A percentile compares a stretch with the other conserved stretches of the same genome.
These are phyloP conservation scores for Talaromyces liani DNA, from an alignment of 495 filamentous ascomycete genomes.

Conservation along the genomic window DNA sequence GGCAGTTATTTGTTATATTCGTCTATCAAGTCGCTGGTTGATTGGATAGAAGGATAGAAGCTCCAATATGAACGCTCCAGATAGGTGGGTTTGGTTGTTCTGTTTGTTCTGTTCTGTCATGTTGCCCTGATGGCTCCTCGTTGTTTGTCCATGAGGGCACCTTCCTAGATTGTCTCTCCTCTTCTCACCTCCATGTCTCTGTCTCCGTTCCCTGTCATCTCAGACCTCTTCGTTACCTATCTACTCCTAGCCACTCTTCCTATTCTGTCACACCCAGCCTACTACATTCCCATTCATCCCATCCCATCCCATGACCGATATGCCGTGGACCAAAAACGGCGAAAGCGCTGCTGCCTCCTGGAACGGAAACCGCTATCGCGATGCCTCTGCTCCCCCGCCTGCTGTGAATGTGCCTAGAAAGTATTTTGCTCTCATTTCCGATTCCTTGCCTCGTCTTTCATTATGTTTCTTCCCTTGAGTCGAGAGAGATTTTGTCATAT, in stretches of 20 bases:
- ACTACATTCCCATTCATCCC: background rate
- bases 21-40: background rate
- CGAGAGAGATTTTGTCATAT: constrained; percentile 11
- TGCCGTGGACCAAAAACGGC: constrained; percentile 6
- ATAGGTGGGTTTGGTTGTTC: constrained; percentile 40
- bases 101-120: constrained; percentile 1
- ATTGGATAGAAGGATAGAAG: background rate
- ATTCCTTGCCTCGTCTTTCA: background rate
- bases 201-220: background rate
- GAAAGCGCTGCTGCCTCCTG: background rate
- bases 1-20: background rate
- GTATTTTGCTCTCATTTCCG: constrained; percentile 6
- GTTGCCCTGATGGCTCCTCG: background rate
- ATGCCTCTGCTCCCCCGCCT: constrained; percentile 7
- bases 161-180: background rate
- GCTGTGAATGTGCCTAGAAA: constrained; percentile 6
- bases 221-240: background rate
- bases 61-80: constrained; percentile 63
- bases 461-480: background rate
- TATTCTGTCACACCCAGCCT: background rate
- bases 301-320: constrained; percentile 4
- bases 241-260: background rate
- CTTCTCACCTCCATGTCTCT: background rate
- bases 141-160: background rate
- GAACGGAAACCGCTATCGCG: constrained; percentile 9